Evolutionary conservation across 2,329 filamentous ascomycete species (phyloP).

Genomic region (Chrysosporium queenslandicum): DNA sequence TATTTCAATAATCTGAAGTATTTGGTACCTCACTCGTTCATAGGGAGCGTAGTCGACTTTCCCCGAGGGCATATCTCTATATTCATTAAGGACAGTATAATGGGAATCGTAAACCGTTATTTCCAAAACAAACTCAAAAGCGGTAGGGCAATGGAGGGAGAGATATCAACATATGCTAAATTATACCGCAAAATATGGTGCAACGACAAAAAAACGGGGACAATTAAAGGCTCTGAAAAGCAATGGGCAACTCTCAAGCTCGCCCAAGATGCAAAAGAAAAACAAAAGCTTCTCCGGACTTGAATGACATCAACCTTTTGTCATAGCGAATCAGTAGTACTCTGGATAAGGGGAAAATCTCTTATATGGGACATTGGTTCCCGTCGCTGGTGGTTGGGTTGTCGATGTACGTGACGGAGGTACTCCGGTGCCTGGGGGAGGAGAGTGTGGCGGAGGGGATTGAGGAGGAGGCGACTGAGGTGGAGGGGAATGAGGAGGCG

Average conservation of each 20-base stretch:
- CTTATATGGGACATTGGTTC: constrained; percentile 11
- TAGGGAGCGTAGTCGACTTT: constrained; percentile 10
- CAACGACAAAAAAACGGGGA: background rate
- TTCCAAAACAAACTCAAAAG: background rate
- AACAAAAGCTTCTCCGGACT: background rate
- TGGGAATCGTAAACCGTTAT: constrained; percentile 1
- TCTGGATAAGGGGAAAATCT: background rate
- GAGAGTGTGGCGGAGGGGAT: constrained; percentile 13
- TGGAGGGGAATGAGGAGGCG: background rate
- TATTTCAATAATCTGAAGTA: too few species aligned
- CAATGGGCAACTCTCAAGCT: background rate
- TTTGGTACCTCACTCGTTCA: background rate
- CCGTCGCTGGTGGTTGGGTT: constrained; percentile 2
- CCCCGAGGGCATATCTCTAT: constrained; percentile 7
- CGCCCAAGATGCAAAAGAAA: constrained; percentile 1
- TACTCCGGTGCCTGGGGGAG: constrained; percentile 9
- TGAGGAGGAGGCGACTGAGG: constrained; percentile 12
- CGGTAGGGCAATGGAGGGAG: background rate
- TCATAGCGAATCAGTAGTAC: background rate
- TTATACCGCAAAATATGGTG: background rate
- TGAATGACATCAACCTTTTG: background rate
- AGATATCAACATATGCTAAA: background rate
- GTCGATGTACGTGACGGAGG: constrained; percentile 6
- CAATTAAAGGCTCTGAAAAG: background rate
- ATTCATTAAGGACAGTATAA: constrained; percentile 8